A percentile compares a stretch with the other conserved stretches of the same genome.
Conservation (phyloP, 2,329 filamentous ascomycete genomes). For the Colletotrichum coccodes region DNA sequence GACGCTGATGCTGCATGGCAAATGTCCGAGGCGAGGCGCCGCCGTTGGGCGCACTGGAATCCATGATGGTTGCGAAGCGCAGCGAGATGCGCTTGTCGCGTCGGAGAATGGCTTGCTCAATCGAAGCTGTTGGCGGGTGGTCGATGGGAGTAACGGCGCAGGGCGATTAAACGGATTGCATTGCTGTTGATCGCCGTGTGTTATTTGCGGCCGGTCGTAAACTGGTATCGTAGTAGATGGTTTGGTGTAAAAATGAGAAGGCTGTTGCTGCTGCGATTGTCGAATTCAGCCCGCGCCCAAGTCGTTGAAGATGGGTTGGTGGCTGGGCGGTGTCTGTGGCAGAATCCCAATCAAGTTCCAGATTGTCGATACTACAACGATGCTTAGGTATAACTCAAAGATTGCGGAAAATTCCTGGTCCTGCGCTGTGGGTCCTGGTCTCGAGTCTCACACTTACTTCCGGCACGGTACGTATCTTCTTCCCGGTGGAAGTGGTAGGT, state of each 20-base stretch:
- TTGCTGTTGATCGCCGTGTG: neutral
- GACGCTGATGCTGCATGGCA: conserved; percentile 65
- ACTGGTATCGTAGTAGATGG: neutral
- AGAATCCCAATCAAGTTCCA: conserved; percentile 19
- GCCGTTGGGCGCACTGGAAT: conserved; percentile 33
- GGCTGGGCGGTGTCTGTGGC: conserved; percentile 21
- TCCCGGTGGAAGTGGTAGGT: neutral
- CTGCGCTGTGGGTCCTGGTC: neutral
- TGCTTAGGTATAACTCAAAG: neutral
- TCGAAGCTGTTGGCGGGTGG: neutral
- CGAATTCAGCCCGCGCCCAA: neutral
- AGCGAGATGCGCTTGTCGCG: conserved; percentile 22
- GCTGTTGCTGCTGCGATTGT: neutral
- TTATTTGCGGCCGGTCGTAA: neutral
- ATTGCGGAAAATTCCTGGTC: conserved; percentile 30
- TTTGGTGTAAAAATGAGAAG: neutral
- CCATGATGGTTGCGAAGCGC: conserved; percentile 26
- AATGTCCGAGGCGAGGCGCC: conserved; percentile 65
- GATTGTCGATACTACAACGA: conserved; percentile 7
- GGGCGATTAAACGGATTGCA: conserved; percentile 6
- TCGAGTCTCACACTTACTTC: too few species aligned
- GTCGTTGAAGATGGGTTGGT: conserved; percentile 3
- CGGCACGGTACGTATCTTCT: conserved; percentile 15
- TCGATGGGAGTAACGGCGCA: neutral
- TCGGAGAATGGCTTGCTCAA: conserved; percentile 1